Evolutionary conservation across 345 rosid species (phyloP), one percentile per base, ranked within the genome.

Genomic region (Tarenaya hassleriana): DNA sequence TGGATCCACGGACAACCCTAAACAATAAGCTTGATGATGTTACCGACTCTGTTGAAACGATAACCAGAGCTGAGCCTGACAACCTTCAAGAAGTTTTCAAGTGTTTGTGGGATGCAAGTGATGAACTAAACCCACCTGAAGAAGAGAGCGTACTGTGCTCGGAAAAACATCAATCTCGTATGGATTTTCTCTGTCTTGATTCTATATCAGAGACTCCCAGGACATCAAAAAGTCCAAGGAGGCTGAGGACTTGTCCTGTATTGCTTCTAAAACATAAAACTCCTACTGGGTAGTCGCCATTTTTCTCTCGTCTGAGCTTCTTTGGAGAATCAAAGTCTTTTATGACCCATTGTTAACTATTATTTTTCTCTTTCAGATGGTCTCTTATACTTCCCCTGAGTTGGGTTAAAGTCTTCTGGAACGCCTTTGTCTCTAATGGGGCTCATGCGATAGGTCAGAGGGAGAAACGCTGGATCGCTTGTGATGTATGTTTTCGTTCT

Each of bases 401-500:
- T 76, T 90, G 97, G 95, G 72, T 68, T 15, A 78, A 59, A 74
- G 80, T 83, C 50, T 81, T 86, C 62, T 86, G 97, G 94, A 58
- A 55, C 57, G 50, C 70, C 42, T 61, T 89, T 5, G 55, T 86
- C 58, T 74, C 85, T 57, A 79, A 77, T 37, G 95, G 89, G 49
- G 95, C 79, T 62, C 82, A 63, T 57, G 88, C 80, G 19, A 76
- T 89, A 60, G 97, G 97, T 53, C 81, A 75, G 55, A 76, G 84
- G 65, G 96, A 91, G 76, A 87, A 76, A 74, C 86, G 50, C 52
- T 84, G 96, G 98, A 41, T 84, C 58, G 77, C 94, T n/a, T 71
- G 80, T 59, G 83, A 84, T 56, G 96, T 82, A 75, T 56, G 75
- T 38, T 29, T 42, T 18, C 18, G 9, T 55, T 34, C 56, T 51